Evolutionary conservation across 176 grass and related monocot species (phyloP).

Genomic region (Puccinellia tenuiflora): DNA sequence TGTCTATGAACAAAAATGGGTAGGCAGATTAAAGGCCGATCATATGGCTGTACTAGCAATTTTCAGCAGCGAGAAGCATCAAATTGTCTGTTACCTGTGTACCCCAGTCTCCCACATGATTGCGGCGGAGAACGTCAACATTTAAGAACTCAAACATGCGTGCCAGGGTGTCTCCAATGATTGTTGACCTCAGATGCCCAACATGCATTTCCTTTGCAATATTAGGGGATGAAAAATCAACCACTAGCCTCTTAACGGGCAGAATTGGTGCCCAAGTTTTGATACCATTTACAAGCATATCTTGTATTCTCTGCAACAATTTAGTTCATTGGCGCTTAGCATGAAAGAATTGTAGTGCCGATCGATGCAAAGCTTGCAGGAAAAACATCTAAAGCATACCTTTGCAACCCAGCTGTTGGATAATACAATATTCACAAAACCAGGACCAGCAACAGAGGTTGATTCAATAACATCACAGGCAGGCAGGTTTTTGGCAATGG

Average conservation of each 20-base stretch:
- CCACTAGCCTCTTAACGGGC: slow-evolving; percentile 54
- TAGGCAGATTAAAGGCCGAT: neutral
- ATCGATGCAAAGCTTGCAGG: slow-evolving; percentile 8
- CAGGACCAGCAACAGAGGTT: slow-evolving; percentile 84
- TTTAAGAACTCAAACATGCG: slow-evolving; percentile 93
- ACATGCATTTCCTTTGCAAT: slow-evolving; percentile 99
- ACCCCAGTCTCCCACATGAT: slow-evolving; percentile 98
- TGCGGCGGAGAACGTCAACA: slow-evolving; percentile 79
- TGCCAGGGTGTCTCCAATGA: slow-evolving; percentile 88
- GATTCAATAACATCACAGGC: slow-evolving; percentile 76
- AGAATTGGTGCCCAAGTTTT: slow-evolving; percentile 74
- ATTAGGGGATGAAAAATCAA: slow-evolving; percentile 96
- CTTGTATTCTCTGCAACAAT: slow-evolving; percentile 66
- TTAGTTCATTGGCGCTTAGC: slow-evolving; percentile 16
- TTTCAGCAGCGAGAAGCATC: neutral
- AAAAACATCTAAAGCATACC: slow-evolving; percentile 36
- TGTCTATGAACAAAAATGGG: neutral
- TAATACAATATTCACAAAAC: slow-evolving; percentile 87
- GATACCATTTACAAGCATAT: slow-evolving; percentile 79
- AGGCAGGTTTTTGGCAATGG: slow-evolving; percentile 74
- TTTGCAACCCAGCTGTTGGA: slow-evolving; percentile 77
- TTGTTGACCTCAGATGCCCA: slow-evolving; percentile 83
- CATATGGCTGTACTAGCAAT: neutral
- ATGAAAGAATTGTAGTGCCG: neutral
- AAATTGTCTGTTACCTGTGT: slow-evolving; percentile 58